Base-by-base conservation (phyloP, 139 green algal genomes). In the Mesotaenium endlicherianum region DNA sequence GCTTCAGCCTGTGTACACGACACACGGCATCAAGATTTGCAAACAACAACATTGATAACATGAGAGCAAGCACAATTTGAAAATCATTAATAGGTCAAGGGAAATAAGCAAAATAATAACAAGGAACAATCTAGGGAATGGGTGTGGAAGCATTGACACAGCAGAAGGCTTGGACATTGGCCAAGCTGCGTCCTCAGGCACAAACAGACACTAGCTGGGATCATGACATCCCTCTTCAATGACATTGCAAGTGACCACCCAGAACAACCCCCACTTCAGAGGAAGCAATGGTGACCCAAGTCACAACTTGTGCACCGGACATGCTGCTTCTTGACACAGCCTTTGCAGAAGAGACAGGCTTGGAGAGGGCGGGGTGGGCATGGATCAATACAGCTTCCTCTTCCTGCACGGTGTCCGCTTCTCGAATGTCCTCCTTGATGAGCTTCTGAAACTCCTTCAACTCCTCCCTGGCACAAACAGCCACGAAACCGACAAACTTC, bases 371-470 rank as follows among this genome's bases (percentile, higher is more conserved):
- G 20, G 20, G 50, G 50, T 26, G 20, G 50, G 50, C 26, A 64
- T 34, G 26, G 50, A 64, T 20, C 50, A 20, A 47, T 11, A 72
- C 60, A 36, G 41, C 60, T 47, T 72, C 60, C 11, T 72, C 60
- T 11, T 72, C 8, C 60, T 72, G 60, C 43, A 36, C 36, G 60
- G 43, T 72, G 43, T 72, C 60, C 6, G 43, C 60, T 11, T 72
- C 60, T 72, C 43, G 36, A 72, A 72, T 36, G 8, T 72, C 60
- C 60, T n/a, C 60, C 41, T 72, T 11, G 5, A 72, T 38, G 8
- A 38, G 36, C 11, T 40, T 72, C 60, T 72, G 60, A 72, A 72
- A 72, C 11, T 72, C 60, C 11, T 72, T 72, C 60, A 72, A 72
- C 11, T 72, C 60, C 11, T 72, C 60, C 11, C 60, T 72, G 60